Conservation (phyloP, 2,329 filamentous ascomycete genomes). For the Fusarium chlamydosporum region DNA sequence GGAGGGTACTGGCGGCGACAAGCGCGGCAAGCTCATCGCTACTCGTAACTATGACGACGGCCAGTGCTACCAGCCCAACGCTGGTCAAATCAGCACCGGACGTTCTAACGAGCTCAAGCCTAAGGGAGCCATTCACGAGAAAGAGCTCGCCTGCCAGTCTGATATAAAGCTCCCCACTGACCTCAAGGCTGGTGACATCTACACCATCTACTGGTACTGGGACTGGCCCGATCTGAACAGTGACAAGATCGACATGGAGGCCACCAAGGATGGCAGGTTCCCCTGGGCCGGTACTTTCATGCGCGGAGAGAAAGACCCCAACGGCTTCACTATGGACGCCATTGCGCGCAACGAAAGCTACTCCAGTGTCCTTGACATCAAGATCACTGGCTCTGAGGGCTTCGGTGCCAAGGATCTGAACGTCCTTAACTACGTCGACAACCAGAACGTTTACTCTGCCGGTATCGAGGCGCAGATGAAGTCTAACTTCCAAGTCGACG, state of each 20-base stretch:
- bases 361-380: constrained; percentile 59
- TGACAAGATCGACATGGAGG: constrained; percentile 58
- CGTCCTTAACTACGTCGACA: constrained; percentile 52
- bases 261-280: constrained; percentile 59
- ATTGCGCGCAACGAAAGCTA: constrained; percentile 60
- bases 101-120: constrained; percentile 71
- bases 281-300: constrained; percentile 60
- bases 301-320: constrained; percentile 56
- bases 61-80: constrained; percentile 86
- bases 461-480: constrained; percentile 63
- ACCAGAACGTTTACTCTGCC: constrained; percentile 59
- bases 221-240: constrained; percentile 80
- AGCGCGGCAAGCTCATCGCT: constrained; percentile 80
- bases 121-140: constrained; percentile 66
- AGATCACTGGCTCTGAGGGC: constrained; percentile 52
- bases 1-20: constrained; percentile 84
- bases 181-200: constrained; percentile 71
- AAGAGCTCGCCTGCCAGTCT: constrained; percentile 83
- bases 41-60: constrained; percentile 90
- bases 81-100: constrained; percentile 66
- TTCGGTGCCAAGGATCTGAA: constrained; percentile 46
- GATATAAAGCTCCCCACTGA: constrained; percentile 81
- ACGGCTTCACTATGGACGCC: constrained; percentile 55
- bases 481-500: constrained; percentile 62
- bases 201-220: constrained; percentile 97